Percentiles rank a stretch among this genome's conserved stretches.
These are phyloP conservation scores for Lasiodiplodia hormozganensis DNA, from an alignment of 2,329 filamentous ascomycete species.

Conservation along the genomic window DNA sequence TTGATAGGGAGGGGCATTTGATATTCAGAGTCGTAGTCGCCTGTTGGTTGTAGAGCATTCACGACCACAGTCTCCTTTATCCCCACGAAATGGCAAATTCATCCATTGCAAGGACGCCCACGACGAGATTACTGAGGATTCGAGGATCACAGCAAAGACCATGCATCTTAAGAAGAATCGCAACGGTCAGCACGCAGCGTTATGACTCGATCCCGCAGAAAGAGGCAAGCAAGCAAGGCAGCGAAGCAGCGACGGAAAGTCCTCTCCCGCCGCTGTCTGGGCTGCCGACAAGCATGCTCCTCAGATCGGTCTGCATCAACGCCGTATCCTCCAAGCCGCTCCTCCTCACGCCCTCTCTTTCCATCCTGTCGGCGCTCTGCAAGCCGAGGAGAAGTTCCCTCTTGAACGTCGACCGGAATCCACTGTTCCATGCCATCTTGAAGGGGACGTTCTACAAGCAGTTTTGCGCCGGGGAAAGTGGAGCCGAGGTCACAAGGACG, in stretches of 20 bases:
- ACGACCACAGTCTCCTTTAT: not conserved
- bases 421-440: slow-evolving; percentile 72
- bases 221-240: not conserved
- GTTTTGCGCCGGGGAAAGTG: slow-evolving; percentile 84
- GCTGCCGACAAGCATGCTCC: slow-evolving; percentile 14
- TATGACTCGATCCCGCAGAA: not conserved
- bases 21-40: not conserved
- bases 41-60: not conserved
- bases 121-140: not conserved
- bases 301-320: slow-evolving; percentile 21
- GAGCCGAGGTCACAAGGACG: slow-evolving; percentile 65
- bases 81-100: not conserved
- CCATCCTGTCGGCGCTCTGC: slow-evolving; percentile 14
- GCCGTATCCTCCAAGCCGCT: slow-evolving; percentile 11
- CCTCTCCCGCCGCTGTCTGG: slow-evolving; percentile 1
- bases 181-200: not conserved
- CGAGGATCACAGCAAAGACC: not conserved
- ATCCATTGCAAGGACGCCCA: not conserved
- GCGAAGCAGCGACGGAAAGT: not conserved
- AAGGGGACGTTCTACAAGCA: slow-evolving; percentile 87
- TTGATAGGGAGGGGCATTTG: not conserved
- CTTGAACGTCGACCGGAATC: slow-evolving; percentile 37
- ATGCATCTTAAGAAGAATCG: not conserved
- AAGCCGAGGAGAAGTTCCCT: slow-evolving; percentile 1
- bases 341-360: slow-evolving; percentile 3